Percentiles rank a stretch among this genome's conserved stretches.
These are phyloP conservation scores for Lanzia echinophila DNA, from an alignment of 2,329 filamentous ascomycete species.

Conservation along the genomic window DNA sequence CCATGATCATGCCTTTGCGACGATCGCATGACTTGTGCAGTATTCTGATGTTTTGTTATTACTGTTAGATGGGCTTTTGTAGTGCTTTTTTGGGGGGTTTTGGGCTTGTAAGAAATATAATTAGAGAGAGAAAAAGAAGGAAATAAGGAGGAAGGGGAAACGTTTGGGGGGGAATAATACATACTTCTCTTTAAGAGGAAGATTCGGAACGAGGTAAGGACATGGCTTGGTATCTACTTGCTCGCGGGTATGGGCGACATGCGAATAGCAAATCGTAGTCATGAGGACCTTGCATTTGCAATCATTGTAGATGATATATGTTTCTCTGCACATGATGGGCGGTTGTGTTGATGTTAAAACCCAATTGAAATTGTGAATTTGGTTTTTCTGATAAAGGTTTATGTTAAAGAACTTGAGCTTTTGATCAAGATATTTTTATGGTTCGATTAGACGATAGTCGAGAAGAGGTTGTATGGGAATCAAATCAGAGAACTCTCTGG, in stretches of 20 bases:
- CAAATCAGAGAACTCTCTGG: too few relatives aligned
- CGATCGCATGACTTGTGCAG: not conserved
- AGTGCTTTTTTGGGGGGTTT: not conserved
- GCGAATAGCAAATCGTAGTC: not conserved
- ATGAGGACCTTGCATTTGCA: not conserved
- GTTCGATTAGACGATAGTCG: too few relatives aligned
- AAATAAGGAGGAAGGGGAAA: not conserved
- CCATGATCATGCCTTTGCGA: not conserved
- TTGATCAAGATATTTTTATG: too few relatives aligned
- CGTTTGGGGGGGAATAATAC: too few relatives aligned
- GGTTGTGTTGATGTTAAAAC: not conserved
- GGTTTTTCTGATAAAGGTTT: too few relatives aligned
- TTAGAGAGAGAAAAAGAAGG: not conserved
- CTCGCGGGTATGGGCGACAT: not conserved
- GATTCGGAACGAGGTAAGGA: not conserved
- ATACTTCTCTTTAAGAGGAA: not conserved
- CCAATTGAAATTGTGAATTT: not conserved
- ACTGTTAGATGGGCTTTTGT: too few relatives aligned
- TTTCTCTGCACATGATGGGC: not conserved
- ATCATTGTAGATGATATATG: not conserved
- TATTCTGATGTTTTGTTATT: not conserved
- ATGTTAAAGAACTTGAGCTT: too few relatives aligned
- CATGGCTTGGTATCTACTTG: not conserved
- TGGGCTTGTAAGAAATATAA: not conserved
- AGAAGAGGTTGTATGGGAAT: too few relatives aligned